Evolutionary conservation across 331 rosid genomes (phyloP), one percentile per base, ranked within the genome.

Genomic region (Saraca asoca): DNA sequence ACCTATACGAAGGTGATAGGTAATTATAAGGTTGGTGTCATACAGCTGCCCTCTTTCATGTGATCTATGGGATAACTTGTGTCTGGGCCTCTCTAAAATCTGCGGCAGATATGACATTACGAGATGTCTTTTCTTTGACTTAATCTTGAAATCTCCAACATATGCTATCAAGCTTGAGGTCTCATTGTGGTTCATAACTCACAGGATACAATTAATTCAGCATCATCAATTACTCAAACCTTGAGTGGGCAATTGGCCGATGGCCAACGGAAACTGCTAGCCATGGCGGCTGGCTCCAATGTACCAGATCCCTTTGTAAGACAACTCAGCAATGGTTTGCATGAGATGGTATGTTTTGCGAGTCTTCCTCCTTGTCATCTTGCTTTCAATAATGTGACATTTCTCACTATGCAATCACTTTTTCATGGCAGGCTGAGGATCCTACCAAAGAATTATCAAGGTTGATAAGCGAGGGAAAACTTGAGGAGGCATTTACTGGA

Each of bases 141-240:
- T 45, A 55, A 35, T 37, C 12, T 66, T 7, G 51, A 20, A 56
- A 45, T 55, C 57, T 62, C 51, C 35, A 76, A 13, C 42, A 41
- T 51, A 57, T 61, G 51, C 6, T 54, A 24, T 44, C 24, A 38
- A 52, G 54, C 61, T 49, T 67, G 68, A 12, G 55, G 34, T 33
- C 9, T 5, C 72, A 75, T 13, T 39, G 65, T 45, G 45, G 44
- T 62, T 72, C 53, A 58, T 64, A 61, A 50, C n/a, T 68, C 55
- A 34, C 83, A 87, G 93, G 93, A 87, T 52, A 69, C 93, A 51
- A 87, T 87, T 57, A 84, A 56, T 81, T 84, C 93, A 12, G 93
- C 85, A 54, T 81, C 93, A 35, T 65, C 93, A 37, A 64, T 87
- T 56, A 84, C 86, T 66, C 84, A 75, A 75, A 84, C 82, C 33